phyloP scores from a whole-genome alignment of 2,329 filamentous ascomycete species.

The Bertia moriformis region DNA sequence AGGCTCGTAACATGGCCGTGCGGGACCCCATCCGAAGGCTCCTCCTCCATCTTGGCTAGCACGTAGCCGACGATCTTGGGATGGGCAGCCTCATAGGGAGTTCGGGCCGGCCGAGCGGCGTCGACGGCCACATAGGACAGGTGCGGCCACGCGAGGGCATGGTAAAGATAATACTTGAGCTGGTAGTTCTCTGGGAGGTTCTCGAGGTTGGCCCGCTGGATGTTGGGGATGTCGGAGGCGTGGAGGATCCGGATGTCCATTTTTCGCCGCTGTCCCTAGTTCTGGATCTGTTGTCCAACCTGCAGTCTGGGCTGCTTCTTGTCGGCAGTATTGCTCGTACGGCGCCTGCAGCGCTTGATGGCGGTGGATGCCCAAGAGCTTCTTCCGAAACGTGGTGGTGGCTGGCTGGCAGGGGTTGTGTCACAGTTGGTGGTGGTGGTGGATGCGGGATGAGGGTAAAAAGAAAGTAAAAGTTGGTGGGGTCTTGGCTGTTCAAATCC shows the following conservation, averaged over 20 bases:
- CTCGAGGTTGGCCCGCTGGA: conserved; percentile 96
- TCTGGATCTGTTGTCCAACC: no score
- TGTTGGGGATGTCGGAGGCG: conserved; percentile 71
- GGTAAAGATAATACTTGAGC: conserved; percentile 99
- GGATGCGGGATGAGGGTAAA: no score
- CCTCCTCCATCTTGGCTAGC: conserved; percentile 99
- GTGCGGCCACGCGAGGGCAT: conserved; percentile 94
- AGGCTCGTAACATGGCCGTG: conserved; percentile 94
- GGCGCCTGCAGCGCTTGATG: no score
- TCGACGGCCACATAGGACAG: conserved; percentile 94
- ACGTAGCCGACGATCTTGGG: conserved; percentile 98
- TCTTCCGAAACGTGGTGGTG: no score
- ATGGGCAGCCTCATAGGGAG: conserved; percentile 59
- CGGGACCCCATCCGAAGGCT: conserved; percentile 74
- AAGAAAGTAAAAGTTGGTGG: no score
- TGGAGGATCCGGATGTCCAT: conserved; percentile 89
- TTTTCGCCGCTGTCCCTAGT: no score
- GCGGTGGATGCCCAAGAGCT: no score
- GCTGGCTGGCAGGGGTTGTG: no score
- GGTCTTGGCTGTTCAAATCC: no score
- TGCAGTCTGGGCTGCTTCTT: no score
- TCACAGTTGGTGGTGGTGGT: no score
- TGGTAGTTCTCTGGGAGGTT: conserved; percentile 99
- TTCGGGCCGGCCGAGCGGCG: conserved; percentile 62
- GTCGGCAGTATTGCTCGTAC: no score